phyloP scores from a whole-genome alignment of 2,329 filamentous ascomycete species.

The Botrytis elliptica region DNA sequence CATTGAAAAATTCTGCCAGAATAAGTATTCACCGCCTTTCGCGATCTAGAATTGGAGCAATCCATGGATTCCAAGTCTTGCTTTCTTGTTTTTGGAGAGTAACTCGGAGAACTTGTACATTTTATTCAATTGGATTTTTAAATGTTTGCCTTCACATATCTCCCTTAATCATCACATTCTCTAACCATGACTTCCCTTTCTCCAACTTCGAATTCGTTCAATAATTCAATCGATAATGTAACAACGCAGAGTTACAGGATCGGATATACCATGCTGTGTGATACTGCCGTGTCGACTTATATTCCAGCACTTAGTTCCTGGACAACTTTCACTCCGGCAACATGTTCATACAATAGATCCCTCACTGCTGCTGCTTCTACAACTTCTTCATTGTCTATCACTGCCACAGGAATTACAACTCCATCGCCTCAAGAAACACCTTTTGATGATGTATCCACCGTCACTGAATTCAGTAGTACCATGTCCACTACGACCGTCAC shows the following conservation, averaged over 20 bases:
- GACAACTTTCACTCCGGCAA: constrained; percentile 17
- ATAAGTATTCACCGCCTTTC: not conserved
- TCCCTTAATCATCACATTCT: not conserved
- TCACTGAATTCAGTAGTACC: constrained; percentile 18
- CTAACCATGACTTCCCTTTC: not conserved
- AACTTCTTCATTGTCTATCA: not conserved
- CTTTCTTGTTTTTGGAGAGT: constrained; percentile 10
- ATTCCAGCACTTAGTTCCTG: constrained; percentile 11
- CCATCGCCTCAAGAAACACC: not conserved
- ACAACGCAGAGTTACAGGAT: not conserved
- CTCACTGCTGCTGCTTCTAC: not conserved
- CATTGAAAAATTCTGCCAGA: constrained; percentile 8
- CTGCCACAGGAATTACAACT: not conserved
- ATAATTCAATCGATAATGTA: not conserved
- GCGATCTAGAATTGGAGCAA: not conserved
- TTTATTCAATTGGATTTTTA: not conserved
- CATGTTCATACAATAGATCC: constrained; percentile 9
- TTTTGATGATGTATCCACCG: constrained; percentile 6
- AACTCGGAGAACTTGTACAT: not conserved
- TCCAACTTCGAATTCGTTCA: not conserved
- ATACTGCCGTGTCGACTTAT: constrained; percentile 13
- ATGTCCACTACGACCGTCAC: constrained; percentile 18
- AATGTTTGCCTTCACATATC: not conserved
- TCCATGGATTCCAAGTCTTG: not conserved
- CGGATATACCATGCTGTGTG: constrained; percentile 17